Evolutionary conservation across 2,329 filamentous ascomycete species (phyloP).

Genomic region (Paraphaeosphaeria minitans): DNA sequence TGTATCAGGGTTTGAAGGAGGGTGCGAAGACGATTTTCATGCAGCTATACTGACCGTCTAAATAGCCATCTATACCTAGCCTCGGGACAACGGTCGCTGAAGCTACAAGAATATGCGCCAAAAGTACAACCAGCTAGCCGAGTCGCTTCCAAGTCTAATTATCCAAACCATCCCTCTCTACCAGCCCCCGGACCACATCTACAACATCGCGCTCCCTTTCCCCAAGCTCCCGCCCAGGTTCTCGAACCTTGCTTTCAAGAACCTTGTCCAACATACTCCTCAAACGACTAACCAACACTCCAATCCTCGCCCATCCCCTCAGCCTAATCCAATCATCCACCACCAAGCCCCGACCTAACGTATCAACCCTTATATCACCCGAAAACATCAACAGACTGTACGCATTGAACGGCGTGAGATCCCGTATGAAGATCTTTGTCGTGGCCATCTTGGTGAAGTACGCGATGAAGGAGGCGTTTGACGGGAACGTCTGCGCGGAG

Average conservation of each 20-base stretch:
- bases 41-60: background rate
- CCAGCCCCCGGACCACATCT: slow-evolving; percentile 74
- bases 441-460: slow-evolving; percentile 95
- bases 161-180: slow-evolving; percentile 90
- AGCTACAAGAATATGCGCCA: background rate
- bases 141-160: slow-evolving; percentile 21
- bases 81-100: background rate
- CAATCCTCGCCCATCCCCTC: slow-evolving; percentile 92
- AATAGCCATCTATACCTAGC: background rate
- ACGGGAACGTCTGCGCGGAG: slow-evolving; percentile 75
- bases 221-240: slow-evolving; percentile 65
- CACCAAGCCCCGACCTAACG: slow-evolving; percentile 80
- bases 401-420: slow-evolving; percentile 90
- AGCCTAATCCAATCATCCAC: slow-evolving; percentile 90
- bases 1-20: background rate
- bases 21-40: background rate
- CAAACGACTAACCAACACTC: slow-evolving; percentile 82
- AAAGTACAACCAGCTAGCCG: background rate
- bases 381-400: slow-evolving; percentile 89
- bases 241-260: slow-evolving; percentile 79
- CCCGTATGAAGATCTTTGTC: slow-evolving; percentile 87
- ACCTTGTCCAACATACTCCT: slow-evolving; percentile 86
- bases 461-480: slow-evolving; percentile 77
- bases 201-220: slow-evolving; percentile 66
- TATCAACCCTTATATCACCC: slow-evolving; percentile 84